Evolutionary conservation across 2,329 filamentous ascomycete species (phyloP).

Genomic region (Alternaria ethzedia): DNA sequence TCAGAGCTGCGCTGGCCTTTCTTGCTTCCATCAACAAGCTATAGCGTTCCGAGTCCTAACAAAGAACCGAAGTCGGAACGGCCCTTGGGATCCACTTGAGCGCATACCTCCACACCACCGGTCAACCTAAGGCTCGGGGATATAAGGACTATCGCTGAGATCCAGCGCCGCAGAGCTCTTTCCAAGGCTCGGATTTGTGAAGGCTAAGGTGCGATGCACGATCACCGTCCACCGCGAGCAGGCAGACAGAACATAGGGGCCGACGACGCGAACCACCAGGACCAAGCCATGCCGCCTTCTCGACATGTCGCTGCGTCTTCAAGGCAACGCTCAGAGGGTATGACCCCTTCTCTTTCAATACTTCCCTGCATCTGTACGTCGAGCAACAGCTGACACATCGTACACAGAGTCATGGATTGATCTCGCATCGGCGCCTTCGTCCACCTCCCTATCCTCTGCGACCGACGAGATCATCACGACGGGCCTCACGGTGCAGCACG

Average conservation of each 20-base stretch:
- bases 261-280: conserved; percentile 22
- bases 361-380: background rate
- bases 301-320: conserved; percentile 23
- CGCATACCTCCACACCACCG: conserved; percentile 30
- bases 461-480: conserved; percentile 92
- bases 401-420: conserved; percentile 92
- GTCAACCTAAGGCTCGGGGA: conserved; percentile 14
- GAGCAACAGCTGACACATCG: conserved; percentile 19
- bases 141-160: conserved; percentile 1
- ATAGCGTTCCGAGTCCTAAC: conserved; percentile 15
- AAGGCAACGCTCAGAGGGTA: conserved; percentile 41
- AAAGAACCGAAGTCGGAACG: conserved; percentile 42
- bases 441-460: conserved; percentile 84
- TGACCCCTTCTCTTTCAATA: background rate
- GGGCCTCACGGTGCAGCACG: conserved; percentile 76
- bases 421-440: conserved; percentile 88
- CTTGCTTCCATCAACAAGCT: conserved; percentile 4
- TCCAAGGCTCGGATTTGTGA: background rate
- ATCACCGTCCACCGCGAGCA: conserved; percentile 29
- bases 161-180: background rate
- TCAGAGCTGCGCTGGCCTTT: conserved; percentile 4
- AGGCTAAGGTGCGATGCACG: conserved; percentile 31
- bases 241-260: conserved; percentile 25
- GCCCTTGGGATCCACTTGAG: conserved; percentile 33
- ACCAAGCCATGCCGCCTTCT: conserved; percentile 29